These are phyloP conservation scores for Terfezia claveryi DNA, from an alignment of 495 filamentous ascomycete genomes.

Conservation along the genomic window DNA sequence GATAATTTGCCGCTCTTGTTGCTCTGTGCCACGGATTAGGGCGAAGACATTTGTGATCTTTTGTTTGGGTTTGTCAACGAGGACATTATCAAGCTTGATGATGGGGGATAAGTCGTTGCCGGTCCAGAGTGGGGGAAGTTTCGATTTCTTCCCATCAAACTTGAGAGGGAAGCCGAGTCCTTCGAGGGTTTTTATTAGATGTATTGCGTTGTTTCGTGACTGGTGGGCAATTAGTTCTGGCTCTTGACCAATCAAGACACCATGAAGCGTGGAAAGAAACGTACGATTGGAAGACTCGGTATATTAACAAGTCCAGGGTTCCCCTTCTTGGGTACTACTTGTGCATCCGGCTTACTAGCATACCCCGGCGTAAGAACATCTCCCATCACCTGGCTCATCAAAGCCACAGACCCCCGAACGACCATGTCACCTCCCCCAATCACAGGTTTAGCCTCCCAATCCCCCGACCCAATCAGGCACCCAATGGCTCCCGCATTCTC, in stretches of 20 bases:
- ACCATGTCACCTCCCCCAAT: conserved; percentile 56
- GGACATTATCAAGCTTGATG: conserved; percentile 68
- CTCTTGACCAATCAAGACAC: too few species aligned
- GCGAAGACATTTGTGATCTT: conserved; percentile 82
- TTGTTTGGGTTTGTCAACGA: conserved; percentile 62
- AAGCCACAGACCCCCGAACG: conserved; percentile 58
- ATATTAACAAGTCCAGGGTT: conserved; percentile 57
- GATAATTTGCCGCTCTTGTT: conserved; percentile 64
- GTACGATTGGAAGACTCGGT: conserved; percentile 55
- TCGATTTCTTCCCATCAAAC: too few species aligned
- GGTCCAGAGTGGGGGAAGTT: conserved; percentile 34
- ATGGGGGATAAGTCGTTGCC: conserved; percentile 53
- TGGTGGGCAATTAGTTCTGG: neutral
- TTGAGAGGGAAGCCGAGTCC: conserved; percentile 46
- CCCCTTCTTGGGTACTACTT: conserved; percentile 42
- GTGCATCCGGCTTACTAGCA: conserved; percentile 47
- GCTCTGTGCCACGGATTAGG: conserved; percentile 58
- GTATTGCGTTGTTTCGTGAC: conserved; percentile 68
- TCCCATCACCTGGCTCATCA: conserved; percentile 63
- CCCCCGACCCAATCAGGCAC: conserved; percentile 37
- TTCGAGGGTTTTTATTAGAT: conserved; percentile 52
- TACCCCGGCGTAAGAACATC: conserved; percentile 79
- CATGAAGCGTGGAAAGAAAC: neutral
- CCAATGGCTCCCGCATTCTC: conserved; percentile 65
- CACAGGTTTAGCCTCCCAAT: conserved; percentile 35